Conservation (phyloP, 192 early-diverging fungal genomes). For the Backusella sp. region DNA sequence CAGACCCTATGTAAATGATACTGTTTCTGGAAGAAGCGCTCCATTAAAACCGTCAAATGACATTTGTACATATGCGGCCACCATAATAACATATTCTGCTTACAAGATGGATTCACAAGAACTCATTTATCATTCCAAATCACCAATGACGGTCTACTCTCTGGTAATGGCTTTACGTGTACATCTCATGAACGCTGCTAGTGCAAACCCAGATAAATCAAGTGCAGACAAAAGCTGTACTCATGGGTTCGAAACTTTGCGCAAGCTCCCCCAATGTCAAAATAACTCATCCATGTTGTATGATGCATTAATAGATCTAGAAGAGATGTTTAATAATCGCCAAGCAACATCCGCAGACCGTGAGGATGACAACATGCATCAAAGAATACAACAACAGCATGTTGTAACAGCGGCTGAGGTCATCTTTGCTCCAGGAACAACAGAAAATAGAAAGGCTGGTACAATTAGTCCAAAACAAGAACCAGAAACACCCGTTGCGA, state of each 20-base stretch:
- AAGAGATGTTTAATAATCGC: background rate
- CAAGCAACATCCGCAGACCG: background rate
- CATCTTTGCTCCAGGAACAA: background rate
- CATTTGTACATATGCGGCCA: constrained; percentile 48
- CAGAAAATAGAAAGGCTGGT: background rate
- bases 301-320: background rate
- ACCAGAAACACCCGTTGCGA: background rate
- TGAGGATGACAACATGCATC: background rate
- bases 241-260: background rate
- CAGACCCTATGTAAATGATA: constrained; percentile 49
- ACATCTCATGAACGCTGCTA: constrained; percentile 27
- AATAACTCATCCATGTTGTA: background rate
- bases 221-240: background rate
- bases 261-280: background rate
- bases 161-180: constrained; percentile 46
- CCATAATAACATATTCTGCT: constrained; percentile 41
- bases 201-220: background rate
- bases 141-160: constrained; percentile 46
- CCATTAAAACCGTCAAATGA: constrained; percentile 29
- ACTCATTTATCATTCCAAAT: constrained; percentile 40
- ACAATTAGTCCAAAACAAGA: background rate
- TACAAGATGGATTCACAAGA: constrained; percentile 29
- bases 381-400: background rate
- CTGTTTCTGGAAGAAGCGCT: constrained; percentile 26
- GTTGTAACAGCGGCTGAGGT: constrained; percentile 1